A percentile compares a stretch with the other conserved stretches of the same genome.
Evolutionary conservation across 1,284 basidiomycete species (phyloP).

Genomic region (Boletus semigastroideus): DNA sequence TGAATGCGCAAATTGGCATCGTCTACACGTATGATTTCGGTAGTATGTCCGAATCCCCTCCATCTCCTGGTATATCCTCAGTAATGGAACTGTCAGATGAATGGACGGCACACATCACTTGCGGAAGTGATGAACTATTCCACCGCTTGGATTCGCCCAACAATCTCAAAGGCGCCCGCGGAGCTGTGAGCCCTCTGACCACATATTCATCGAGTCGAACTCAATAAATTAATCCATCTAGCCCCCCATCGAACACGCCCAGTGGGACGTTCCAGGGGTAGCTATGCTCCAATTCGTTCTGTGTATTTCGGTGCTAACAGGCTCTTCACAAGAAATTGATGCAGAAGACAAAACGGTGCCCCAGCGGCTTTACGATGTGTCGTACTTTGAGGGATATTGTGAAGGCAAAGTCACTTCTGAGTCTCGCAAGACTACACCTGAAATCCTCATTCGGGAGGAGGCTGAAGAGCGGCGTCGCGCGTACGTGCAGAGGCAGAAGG

Average conservation of each 20-base stretch:
- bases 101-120: constrained; percentile 26
- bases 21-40: constrained; percentile 32
- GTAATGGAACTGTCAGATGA: constrained; percentile 14
- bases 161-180: constrained; percentile 12
- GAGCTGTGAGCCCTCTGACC: constrained; percentile 16
- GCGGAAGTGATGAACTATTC: constrained; percentile 13
- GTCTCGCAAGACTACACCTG: constrained; percentile 13
- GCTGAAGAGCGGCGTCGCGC: constrained; percentile 4
- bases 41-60: constrained; percentile 6
- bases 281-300: background rate
- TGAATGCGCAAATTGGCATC: constrained; percentile 32
- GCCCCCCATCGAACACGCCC: constrained; percentile 24
- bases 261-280: background rate
- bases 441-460: constrained; percentile 23
- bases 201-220: no score
- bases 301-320: background rate
- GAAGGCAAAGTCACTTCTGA: constrained; percentile 19
- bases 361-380: constrained; percentile 22
- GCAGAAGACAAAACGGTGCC: constrained; percentile 22
- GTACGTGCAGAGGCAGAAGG: constrained; percentile 2
- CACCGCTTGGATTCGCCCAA: constrained; percentile 4
- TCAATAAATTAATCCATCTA: background rate
- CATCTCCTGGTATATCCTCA: background rate
- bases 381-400: constrained; percentile 24
- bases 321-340: constrained; percentile 10